A percentile compares a stretch with the other conserved stretches of the same genome.
Evolutionary conservation across 148 eudicot genomes (phyloP).

Genomic region (Suaeda aralocaspica): DNA sequence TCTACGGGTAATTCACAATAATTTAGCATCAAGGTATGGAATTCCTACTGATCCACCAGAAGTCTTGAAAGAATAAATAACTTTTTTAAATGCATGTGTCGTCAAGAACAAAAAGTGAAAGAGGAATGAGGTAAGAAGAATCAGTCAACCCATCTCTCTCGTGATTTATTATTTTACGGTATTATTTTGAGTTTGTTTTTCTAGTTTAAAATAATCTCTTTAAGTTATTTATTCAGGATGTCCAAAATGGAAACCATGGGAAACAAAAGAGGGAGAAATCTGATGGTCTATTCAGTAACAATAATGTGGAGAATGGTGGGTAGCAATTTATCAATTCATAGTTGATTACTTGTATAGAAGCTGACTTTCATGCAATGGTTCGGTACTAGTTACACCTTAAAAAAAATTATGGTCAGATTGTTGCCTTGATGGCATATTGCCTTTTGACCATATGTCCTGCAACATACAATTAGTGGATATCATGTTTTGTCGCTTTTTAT

Average conservation of each 20-base stretch:
- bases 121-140: slow-evolving; percentile 41
- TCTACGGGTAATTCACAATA: slow-evolving; percentile 91
- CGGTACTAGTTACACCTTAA: background rate
- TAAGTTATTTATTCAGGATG: slow-evolving; percentile 30
- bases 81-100: slow-evolving; percentile 49
- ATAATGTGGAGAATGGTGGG: slow-evolving; percentile 22
- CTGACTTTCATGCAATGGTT: background rate
- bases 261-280: slow-evolving; percentile 30
- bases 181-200: slow-evolving; percentile 8
- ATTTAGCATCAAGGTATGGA: slow-evolving; percentile 68
- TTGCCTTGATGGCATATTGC: background rate
- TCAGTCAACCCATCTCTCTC: background rate
- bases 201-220: background rate
- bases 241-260: slow-evolving; percentile 33
- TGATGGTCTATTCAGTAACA: slow-evolving; percentile 19
- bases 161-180: background rate
- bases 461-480: background rate
- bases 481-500: slow-evolving; percentile 3
- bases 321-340: slow-evolving; percentile 2
- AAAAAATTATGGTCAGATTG: too few relatives aligned
- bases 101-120: slow-evolving; percentile 61
- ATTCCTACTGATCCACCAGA: slow-evolving; percentile 79
- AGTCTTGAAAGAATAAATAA: slow-evolving; percentile 43
- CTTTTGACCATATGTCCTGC: background rate
- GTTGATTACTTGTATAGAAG: background rate